These are phyloP conservation scores for Tranzscheliella williamsii DNA, from an alignment of 1,284 basidiomycete genomes.

Conservation along the genomic window DNA sequence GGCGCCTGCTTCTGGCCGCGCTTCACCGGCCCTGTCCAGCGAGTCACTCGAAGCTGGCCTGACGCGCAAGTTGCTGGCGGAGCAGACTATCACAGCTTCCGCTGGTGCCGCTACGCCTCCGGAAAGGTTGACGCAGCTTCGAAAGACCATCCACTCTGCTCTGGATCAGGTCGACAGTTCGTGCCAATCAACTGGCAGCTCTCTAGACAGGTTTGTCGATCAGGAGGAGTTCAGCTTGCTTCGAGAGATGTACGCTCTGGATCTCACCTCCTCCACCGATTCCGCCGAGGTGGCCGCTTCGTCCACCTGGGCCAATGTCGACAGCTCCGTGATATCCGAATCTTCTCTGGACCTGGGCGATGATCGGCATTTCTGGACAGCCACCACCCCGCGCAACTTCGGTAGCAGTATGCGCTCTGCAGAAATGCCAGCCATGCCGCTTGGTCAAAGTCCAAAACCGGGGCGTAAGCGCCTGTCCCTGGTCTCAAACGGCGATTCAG, in stretches of 20 bases:
- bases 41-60: slow-evolving; percentile 7
- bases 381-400: slow-evolving; percentile 36
- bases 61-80: slow-evolving; percentile 10
- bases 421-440: too few relatives aligned
- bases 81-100: slow-evolving; percentile 8
- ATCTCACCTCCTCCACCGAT: slow-evolving; percentile 9
- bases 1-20: slow-evolving; percentile 20
- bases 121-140: slow-evolving; percentile 27
- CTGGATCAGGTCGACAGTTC: slow-evolving; percentile 31
- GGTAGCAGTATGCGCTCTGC: slow-evolving; percentile 15
- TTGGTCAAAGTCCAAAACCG: slow-evolving; percentile 7
- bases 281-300: slow-evolving; percentile 12
- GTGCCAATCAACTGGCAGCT: slow-evolving; percentile 9
- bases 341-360: slow-evolving; percentile 14
- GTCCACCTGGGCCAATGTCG: slow-evolving; percentile 13
- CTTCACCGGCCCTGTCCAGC: slow-evolving; percentile 9
- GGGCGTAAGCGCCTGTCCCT: slow-evolving; percentile 40
- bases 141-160: slow-evolving; percentile 20
- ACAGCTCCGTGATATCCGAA: slow-evolving; percentile 12
- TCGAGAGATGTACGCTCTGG: slow-evolving; percentile 44
- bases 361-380: slow-evolving; percentile 15
- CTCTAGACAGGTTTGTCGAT: slow-evolving; percentile 29
- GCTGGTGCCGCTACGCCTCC: slow-evolving; percentile 4
- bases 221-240: slow-evolving; percentile 41
- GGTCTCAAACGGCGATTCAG: slow-evolving; percentile 28